These are phyloP conservation scores for Neostapfia colusana DNA, from an alignment of 176 grass and related monocot genomes.

Conservation along the genomic window DNA sequence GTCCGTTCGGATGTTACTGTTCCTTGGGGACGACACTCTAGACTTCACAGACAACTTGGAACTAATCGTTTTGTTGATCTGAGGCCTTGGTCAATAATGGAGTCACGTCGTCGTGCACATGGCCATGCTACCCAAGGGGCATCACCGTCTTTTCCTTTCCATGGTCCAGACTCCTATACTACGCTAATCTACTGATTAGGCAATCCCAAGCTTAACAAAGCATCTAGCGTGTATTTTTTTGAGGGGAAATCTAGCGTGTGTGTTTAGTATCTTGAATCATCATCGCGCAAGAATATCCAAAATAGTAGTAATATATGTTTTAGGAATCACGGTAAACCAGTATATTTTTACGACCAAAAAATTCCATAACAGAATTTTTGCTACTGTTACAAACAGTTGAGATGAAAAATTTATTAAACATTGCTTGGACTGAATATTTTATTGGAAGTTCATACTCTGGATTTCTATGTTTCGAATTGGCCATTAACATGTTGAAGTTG, in stretches of 20 bases:
- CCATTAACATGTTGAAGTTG: background rate
- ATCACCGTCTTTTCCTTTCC: background rate
- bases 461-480: background rate
- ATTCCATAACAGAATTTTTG: too few relatives aligned
- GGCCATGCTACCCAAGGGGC: background rate
- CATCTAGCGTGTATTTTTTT: conserved; percentile 7
- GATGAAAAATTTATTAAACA: background rate
- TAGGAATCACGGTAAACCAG: background rate
- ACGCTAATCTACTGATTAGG: conserved; percentile 30
- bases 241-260: background rate
- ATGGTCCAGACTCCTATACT: background rate
- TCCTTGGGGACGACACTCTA: background rate
- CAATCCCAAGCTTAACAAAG: conserved; percentile 13
- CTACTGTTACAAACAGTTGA: background rate
- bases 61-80: background rate
- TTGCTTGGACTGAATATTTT: background rate
- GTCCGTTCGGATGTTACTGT: conserved; percentile 15
- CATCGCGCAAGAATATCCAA: background rate
- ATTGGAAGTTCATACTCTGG: background rate
- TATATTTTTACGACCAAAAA: too few relatives aligned
- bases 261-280: background rate
- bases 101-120: conserved; percentile 34
- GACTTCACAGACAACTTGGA: background rate
- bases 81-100: conserved; percentile 3
- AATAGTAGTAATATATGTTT: background rate